Conservation (phyloP, 1,284 basidiomycete species). For the Takashimella koratensis region DNA sequence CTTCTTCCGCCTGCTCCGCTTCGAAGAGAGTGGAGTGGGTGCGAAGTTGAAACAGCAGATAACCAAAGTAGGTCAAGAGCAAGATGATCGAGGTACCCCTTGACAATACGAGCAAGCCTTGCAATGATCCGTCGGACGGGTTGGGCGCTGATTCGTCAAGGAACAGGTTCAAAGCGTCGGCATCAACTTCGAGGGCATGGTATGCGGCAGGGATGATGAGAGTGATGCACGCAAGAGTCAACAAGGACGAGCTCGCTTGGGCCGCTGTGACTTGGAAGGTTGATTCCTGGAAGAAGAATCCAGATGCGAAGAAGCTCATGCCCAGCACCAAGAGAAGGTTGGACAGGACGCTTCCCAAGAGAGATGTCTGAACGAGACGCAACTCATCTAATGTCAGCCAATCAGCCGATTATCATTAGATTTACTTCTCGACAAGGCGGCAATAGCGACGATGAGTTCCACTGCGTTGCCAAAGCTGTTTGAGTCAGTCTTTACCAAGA, state of each 20-base stretch:
- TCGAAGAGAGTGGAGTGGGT: constrained; percentile 56
- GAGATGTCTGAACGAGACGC: constrained; percentile 79
- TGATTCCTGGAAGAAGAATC: constrained; percentile 63
- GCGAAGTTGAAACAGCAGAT: constrained; percentile 59
- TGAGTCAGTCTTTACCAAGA: neutral
- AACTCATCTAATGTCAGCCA: constrained; percentile 58
- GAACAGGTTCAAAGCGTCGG: neutral
- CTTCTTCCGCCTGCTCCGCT: constrained; percentile 52
- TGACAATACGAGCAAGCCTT: constrained; percentile 70
- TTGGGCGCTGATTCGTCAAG: constrained; percentile 15
- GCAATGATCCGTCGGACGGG: constrained; percentile 41
- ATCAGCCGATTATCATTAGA: constrained; percentile 2
- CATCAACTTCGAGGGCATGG: constrained; percentile 30
- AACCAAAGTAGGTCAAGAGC: constrained; percentile 74
- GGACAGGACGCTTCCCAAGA: constrained; percentile 63
- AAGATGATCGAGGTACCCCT: constrained; percentile 79
- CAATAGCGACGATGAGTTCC: constrained; percentile 77
- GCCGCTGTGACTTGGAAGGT: constrained; percentile 77
- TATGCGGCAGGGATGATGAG: constrained; percentile 91
- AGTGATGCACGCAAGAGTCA: constrained; percentile 85
- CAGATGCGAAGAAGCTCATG: constrained; percentile 58
- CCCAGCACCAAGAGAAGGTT: constrained; percentile 84
- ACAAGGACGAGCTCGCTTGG: constrained; percentile 71
- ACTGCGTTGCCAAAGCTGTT: constrained; percentile 52
- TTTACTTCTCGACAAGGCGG: constrained; percentile 73